Percentiles rank a stretch among this genome's conserved stretches.
Evolutionary conservation across 331 rosid genomes (phyloP).

Genomic region (Acacia pycnantha): DNA sequence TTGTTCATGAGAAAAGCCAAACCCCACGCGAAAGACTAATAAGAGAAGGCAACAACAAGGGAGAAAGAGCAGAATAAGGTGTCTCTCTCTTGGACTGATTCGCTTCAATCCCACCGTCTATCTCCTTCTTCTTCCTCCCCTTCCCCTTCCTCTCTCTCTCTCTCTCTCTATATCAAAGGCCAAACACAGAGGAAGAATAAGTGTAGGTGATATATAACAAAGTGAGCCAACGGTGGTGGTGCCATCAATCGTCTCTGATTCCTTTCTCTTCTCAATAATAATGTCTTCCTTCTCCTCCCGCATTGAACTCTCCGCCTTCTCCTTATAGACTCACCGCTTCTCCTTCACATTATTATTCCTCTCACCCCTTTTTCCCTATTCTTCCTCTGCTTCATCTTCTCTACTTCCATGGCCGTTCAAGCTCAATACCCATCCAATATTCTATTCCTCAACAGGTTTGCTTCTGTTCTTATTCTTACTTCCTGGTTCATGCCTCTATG

Average conservation of each 20-base stretch:
- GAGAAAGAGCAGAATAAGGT: slow-evolving; percentile 53
- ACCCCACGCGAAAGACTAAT: slow-evolving; percentile 45
- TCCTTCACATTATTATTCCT: slow-evolving; percentile 35
- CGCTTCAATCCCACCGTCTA: slow-evolving; percentile 84
- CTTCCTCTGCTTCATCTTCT: background rate
- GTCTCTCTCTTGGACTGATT: slow-evolving; percentile 86
- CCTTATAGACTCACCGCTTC: slow-evolving; percentile 36
- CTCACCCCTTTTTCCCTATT: background rate
- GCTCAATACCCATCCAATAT: slow-evolving; percentile 94
- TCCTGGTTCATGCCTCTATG: background rate
- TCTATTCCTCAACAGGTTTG: slow-evolving; percentile 75
- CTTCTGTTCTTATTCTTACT: background rate
- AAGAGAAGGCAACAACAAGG: background rate
- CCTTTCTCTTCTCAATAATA: background rate
- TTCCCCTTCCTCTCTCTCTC: background rate
- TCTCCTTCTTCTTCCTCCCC: slow-evolving; percentile 34
- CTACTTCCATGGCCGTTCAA: slow-evolving; percentile 78
- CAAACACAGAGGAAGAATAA: background rate
- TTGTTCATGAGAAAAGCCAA: slow-evolving; percentile 40
- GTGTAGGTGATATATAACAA: slow-evolving; percentile 56
- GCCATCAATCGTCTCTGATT: background rate
- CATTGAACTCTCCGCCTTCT: slow-evolving; percentile 60
- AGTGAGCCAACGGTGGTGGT: background rate
- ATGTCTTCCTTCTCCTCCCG: slow-evolving; percentile 28
- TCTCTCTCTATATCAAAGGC: background rate